Evolutionary conservation across 2,329 filamentous ascomycete species (phyloP), one percentile per base, ranked within the genome.

Genomic region (Pezicula carpinea): DNA sequence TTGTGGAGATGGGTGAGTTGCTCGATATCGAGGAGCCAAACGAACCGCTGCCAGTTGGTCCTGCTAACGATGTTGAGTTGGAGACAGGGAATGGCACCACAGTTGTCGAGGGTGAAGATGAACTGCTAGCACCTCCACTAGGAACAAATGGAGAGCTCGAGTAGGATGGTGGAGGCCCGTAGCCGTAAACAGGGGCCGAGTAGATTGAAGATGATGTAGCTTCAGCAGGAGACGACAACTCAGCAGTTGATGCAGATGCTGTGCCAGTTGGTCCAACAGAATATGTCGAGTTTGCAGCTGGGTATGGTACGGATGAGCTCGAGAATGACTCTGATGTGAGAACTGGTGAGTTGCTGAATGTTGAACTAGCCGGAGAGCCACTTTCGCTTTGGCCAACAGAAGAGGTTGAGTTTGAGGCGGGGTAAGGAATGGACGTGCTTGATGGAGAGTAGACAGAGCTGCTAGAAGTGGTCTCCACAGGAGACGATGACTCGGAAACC

Each of bases 271-370:
- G 49, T 18, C 44, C 40, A 11, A 33, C 26, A 4, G 26, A 23
- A 11, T 32, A 42, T n/a, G 44, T 41, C 6, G 44, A 50, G 17
- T 53, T 53, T 5, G 43, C 43, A 15, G 36, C 43, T 19, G 51
- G 49, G n/a, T 48, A 53, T 11, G 52, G 52, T 14, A 29, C 49
- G n/a, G 41, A n/a, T 32, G 49, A 44, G 10, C 34, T 38, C 10
- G 42, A 22, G 32, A 13, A 15, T 23, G 21, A 31, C n/a, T 36
- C 18, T 48, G 40, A 34, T 14, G 40, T 39, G 13, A 34, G n/a
- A 31, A 21, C n/a, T 5, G 34, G 4, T 38, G 45, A 44, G 43
- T 39, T 14, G 35, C 39, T 36, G 13, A 23, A 39, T 13, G 38
- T 35, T 10, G 31, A 48, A 33, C 34, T 45, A 22, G 7, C 33